Percentiles rank a stretch among this genome's conserved stretches.
Conservation (phyloP, 2,329 filamentous ascomycete species). For the Gaeumannomyces tritici region DNA sequence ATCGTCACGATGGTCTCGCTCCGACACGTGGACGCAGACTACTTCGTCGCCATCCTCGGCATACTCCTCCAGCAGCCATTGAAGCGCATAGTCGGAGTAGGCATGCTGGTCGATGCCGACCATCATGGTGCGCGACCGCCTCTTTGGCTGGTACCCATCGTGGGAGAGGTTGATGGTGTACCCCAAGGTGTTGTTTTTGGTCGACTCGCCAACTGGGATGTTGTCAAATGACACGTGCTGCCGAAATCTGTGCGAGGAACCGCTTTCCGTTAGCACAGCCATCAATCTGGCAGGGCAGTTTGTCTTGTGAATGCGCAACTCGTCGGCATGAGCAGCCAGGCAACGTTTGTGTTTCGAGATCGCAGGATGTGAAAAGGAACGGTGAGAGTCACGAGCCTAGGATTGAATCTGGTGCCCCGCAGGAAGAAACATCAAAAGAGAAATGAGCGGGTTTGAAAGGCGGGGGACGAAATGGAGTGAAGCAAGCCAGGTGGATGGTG, state of each 20-base stretch:
- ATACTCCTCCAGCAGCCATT: slow-evolving; percentile 86
- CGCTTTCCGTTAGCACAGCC: slow-evolving; percentile 31
- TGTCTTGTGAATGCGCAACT: neutral
- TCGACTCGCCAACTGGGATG: slow-evolving; percentile 45
- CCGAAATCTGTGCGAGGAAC: slow-evolving; percentile 39
- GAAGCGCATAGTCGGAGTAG: slow-evolving; percentile 84
- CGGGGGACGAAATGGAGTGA: neutral
- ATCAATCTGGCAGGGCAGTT: slow-evolving; percentile 16
- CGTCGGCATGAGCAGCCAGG: neutral
- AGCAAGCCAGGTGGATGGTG: neutral
- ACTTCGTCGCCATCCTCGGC: slow-evolving; percentile 92
- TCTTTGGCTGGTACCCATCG: slow-evolving; percentile 71
- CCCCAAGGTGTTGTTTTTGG: slow-evolving; percentile 52
- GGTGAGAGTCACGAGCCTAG: neutral
- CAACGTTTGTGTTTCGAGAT: neutral
- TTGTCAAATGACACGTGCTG: slow-evolving; percentile 54
- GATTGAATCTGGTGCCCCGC: neutral
- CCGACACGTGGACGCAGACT: slow-evolving; percentile 79
- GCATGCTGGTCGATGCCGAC: slow-evolving; percentile 86
- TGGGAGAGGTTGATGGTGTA: slow-evolving; percentile 81
- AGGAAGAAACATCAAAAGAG: neutral
- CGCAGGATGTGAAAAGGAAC: neutral
- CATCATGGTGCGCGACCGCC: slow-evolving; percentile 78
- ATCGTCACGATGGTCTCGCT: slow-evolving; percentile 67
- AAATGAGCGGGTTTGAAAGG: neutral